phyloP scores from a whole-genome alignment of 2,329 filamentous ascomycete species.

The Pseudogymnoascus pannorum region DNA sequence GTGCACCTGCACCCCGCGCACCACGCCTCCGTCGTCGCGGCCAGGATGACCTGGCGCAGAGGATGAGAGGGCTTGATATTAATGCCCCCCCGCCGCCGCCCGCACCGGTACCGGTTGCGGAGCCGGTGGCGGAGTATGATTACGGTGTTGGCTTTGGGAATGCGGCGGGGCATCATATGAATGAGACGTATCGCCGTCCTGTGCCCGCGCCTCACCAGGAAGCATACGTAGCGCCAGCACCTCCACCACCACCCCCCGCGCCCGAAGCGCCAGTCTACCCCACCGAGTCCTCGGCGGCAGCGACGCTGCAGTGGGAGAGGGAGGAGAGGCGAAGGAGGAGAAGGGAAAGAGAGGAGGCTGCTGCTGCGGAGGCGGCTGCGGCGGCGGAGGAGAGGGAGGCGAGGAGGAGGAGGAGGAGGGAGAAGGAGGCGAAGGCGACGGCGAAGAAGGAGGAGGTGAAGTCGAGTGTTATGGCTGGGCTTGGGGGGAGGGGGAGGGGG shows the following conservation, averaged over 20 bases:
- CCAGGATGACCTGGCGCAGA: conserved; percentile 40
- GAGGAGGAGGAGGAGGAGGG: too few relatives aligned
- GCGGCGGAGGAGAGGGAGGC: not conserved
- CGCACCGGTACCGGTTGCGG: too few relatives aligned
- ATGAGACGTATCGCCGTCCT: conserved; percentile 47
- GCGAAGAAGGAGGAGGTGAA: conserved; percentile 7
- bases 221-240: conserved; percentile 10
- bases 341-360: not conserved
- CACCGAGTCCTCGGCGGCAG: conserved; percentile 22
- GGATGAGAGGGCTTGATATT: conserved; percentile 40
- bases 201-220: conserved; percentile 21
- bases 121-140: conserved; percentile 32
- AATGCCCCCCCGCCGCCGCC: conserved; percentile 19
- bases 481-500: conserved; percentile 17
- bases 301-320: conserved; percentile 12
- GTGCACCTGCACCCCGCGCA: too few relatives aligned
- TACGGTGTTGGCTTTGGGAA: conserved; percentile 45
- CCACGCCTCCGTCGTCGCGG: not conserved
- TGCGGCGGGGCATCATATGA: conserved; percentile 50
- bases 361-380: not conserved
- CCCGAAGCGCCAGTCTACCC: conserved; percentile 15
- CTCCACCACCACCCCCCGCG: conserved; percentile 9
- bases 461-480: conserved; percentile 24
- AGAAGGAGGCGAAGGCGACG: not conserved
- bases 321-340: not conserved